A percentile compares a stretch with the other conserved stretches of the same genome.
Conservation (phyloP, 148 eudicot species). For the Heliamphora exappendiculata region DNA sequence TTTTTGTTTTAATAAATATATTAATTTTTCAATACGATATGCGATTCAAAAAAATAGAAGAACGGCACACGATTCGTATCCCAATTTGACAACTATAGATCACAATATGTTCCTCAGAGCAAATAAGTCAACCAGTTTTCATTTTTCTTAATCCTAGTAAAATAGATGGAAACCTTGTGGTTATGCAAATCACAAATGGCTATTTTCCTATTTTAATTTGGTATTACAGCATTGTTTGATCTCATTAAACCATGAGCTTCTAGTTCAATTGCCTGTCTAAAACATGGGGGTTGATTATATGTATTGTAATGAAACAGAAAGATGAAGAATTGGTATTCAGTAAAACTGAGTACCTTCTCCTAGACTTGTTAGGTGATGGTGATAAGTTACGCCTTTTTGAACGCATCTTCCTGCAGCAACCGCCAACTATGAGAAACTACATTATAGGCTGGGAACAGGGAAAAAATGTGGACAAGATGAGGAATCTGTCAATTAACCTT, state of each 20-base stretch:
- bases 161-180: background rate
- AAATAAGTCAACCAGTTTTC: no score
- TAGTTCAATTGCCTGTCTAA: background rate
- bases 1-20: no score
- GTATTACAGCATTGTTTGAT: background rate
- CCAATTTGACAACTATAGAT: no score
- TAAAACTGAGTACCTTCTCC: slow-evolving; percentile 55
- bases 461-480: background rate
- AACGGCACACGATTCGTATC: no score
- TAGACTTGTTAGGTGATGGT: slow-evolving; percentile 74
- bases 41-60: no score
- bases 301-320: background rate
- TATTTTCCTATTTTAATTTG: background rate
- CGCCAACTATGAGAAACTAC: slow-evolving; percentile 15
- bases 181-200: background rate
- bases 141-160: background rate
- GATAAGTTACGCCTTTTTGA: slow-evolving; percentile 48
- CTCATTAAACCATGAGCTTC: background rate
- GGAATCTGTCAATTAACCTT: slow-evolving; percentile 42
- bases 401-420: slow-evolving; percentile 51
- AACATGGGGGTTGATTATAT: background rate
- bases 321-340: background rate
- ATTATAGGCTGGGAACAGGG: slow-evolving; percentile 1
- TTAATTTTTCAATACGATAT: no score
- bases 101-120: background rate